phyloP scores from a whole-genome alignment of 441 rosid genomes.

The Populus hybrid region DNA sequence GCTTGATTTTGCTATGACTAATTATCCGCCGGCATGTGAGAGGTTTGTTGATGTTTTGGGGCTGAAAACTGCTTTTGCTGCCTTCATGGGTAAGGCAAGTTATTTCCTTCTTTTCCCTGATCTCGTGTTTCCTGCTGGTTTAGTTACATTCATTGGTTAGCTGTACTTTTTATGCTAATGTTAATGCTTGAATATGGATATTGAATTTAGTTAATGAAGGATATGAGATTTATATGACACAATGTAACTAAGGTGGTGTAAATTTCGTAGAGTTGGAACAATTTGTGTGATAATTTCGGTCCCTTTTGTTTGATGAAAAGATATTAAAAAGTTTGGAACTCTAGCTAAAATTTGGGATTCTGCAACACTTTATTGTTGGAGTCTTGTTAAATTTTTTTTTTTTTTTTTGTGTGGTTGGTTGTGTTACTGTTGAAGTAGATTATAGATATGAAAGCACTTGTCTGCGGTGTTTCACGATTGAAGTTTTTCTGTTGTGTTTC shows the following conservation, averaged over 20 bases:
- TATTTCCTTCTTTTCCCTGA: constrained; percentile 1
- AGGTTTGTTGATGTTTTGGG: constrained; percentile 96
- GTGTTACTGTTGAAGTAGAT: too few species aligned
- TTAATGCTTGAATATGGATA: not conserved
- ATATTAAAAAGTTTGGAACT: not conserved
- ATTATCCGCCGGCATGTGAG: constrained; percentile 94
- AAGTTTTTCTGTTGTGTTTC: not conserved
- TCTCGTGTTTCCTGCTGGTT: not conserved
- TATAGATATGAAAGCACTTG: not conserved
- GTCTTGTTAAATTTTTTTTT: not conserved
- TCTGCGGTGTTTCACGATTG: not conserved
- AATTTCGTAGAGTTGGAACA: too few species aligned
- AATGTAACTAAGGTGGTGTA: too few species aligned
- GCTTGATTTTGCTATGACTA: constrained; percentile 95
- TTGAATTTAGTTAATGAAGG: not conserved
- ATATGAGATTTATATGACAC: too few species aligned
- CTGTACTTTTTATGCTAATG: not conserved
- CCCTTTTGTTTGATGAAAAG: not conserved
- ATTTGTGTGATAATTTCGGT: not conserved
- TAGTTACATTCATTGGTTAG: not conserved
- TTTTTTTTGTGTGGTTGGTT: not conserved
- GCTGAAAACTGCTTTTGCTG: constrained; percentile 90
- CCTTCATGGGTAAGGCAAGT: constrained; percentile 99
- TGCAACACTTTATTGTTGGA: not conserved
- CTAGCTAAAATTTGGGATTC: not conserved